Conservation (phyloP, 306 rosid species). For the Cucurbita ficifolia region DNA sequence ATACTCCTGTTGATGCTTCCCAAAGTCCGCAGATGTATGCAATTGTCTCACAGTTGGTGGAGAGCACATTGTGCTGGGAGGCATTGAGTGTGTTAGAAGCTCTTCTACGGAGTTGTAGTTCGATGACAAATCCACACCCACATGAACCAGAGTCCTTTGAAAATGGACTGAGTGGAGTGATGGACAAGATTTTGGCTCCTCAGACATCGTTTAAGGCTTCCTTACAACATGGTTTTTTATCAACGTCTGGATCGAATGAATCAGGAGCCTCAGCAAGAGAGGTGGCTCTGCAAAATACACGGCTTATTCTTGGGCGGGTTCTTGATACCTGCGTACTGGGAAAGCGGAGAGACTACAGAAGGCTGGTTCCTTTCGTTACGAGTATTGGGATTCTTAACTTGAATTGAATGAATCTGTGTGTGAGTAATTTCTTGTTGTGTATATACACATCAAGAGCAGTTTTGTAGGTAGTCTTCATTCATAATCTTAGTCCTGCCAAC, state of each 20-base stretch:
- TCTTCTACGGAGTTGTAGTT: conserved; percentile 88
- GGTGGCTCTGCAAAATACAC: conserved; percentile 82
- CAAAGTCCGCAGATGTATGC: conserved; percentile 98
- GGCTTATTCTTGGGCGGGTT: conserved; percentile 78
- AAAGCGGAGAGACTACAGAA: conserved; percentile 71
- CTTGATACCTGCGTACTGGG: conserved; percentile 71
- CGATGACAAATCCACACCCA: conserved; percentile 71
- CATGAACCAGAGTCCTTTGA: conserved; percentile 55
- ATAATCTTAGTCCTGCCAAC: neutral
- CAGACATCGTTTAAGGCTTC: conserved; percentile 90
- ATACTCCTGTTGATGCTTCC: conserved; percentile 95
- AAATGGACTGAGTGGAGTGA: conserved; percentile 49
- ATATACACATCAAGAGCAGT: neutral
- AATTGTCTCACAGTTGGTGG: conserved; percentile 86
- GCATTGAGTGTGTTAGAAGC: conserved; percentile 96
- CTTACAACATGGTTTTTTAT: conserved; percentile 51
- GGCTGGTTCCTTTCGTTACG: conserved; percentile 79
- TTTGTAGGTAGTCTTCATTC: conserved; percentile 5
- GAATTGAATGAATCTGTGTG: neutral
- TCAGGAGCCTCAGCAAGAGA: conserved; percentile 56
- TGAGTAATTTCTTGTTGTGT: neutral
- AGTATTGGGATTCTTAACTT: conserved; percentile 48
- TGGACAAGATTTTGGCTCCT: conserved; percentile 67
- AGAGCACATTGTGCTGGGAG: conserved; percentile 96
- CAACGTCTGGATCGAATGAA: conserved; percentile 32